Evolutionary conservation across 2,329 filamentous ascomycete species (phyloP).

Genomic region (Gremmenia infestans): DNA sequence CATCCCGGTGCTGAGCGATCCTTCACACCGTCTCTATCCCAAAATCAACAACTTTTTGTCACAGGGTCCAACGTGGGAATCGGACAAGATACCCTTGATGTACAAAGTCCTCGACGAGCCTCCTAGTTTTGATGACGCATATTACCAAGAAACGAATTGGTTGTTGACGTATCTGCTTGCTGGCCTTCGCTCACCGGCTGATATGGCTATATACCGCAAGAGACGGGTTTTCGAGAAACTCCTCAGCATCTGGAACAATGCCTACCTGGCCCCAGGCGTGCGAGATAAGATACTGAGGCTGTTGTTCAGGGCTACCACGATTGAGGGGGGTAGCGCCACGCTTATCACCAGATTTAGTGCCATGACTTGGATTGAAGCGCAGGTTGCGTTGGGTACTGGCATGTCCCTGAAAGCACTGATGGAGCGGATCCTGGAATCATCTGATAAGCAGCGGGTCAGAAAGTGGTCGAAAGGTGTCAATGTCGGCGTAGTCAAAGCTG

Average conservation of each 20-base stretch:
- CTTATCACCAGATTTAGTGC: constrained; percentile 71
- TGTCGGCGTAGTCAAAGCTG: constrained; percentile 26
- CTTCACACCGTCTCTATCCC: constrained; percentile 75
- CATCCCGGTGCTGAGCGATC: constrained; percentile 66
- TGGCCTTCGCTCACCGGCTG: constrained; percentile 53
- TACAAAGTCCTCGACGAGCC: constrained; percentile 57
- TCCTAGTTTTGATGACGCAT: constrained; percentile 67
- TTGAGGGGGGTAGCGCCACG: constrained; percentile 72
- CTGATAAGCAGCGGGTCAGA: constrained; percentile 59
- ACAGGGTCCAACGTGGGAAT: constrained; percentile 68
- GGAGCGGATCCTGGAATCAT: constrained; percentile 56
- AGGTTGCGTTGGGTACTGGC: constrained; percentile 43
- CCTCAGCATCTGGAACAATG: constrained; percentile 62
- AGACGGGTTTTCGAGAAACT: constrained; percentile 70
- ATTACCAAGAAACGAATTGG: constrained; percentile 71
- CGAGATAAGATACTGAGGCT: constrained; percentile 57
- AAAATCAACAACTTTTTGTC: constrained; percentile 85
- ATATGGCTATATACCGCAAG: constrained; percentile 57
- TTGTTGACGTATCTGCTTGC: constrained; percentile 66
- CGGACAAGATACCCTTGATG: constrained; percentile 68
- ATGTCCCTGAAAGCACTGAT: constrained; percentile 51
- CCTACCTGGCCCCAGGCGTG: constrained; percentile 48
- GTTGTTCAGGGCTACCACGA: constrained; percentile 60
- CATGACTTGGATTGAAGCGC: constrained; percentile 68
- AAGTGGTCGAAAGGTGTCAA: constrained; percentile 53